Evolutionary conservation across 2,329 filamentous ascomycete genomes (phyloP), one percentile per base, ranked within the genome.

Genomic region (Paradendryphiella salina): DNA sequence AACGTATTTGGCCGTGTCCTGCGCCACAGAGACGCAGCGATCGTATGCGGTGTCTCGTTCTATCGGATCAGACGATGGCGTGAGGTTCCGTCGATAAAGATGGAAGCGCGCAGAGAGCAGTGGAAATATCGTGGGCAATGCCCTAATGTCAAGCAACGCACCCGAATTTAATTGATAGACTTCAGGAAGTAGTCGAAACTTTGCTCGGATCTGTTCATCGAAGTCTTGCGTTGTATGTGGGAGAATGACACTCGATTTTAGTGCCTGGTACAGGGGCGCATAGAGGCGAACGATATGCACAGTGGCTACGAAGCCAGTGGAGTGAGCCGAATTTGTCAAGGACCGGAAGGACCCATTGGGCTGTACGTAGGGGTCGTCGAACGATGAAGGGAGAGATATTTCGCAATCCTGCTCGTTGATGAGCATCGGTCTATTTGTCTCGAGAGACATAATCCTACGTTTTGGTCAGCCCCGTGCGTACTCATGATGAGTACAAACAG

Each of bases 331-430:
- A 15, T 64, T 70, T 2, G 69, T 58, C 5, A 71, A 71, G 14
- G 73, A 71, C 17, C 73, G 70, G 18, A 74, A 62, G 35, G 77
- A 71, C n/a, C 75, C 76, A 46, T 69, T 86, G 72, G 61, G 66
- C 49, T 83, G 81, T 38, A 91, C 85, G 65, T 85, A 87, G 61
- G 90, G 86, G 63, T 96, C 92, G 70, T 96, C 90, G 18, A 91
- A 82, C 0, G 88, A 83, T 18, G 86, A 86, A 0, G 93, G 93
- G 20, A 96, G 82, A 17, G 83, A 80, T 5, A 92, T 86, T 60
- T 96, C 90, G 76, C 90, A 96, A 71, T 97, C 93, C 26, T 84
- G 82, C 63, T 97, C 93, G 66, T 92, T 82, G 66, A 97, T 96
- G 58, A 92, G 75, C 48, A 89, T 83, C 0, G 93, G 90, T 42